Evolutionary conservation across 441 rosid species (phyloP).

Genomic region (Populus hybrid): DNA sequence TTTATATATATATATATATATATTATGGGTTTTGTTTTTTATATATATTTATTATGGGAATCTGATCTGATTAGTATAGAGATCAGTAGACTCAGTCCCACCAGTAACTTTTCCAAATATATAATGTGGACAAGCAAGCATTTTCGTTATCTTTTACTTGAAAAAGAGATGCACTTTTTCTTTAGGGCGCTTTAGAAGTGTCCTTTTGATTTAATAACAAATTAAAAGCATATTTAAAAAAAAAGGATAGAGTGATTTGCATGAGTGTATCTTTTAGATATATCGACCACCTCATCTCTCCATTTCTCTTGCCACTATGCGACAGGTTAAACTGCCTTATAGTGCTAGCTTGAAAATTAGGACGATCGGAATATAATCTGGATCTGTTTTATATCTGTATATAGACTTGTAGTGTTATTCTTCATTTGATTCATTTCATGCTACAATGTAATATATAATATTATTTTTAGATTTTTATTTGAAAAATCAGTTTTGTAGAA

Average conservation of each 20-base stretch:
- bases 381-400: no score
- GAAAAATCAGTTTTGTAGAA: no score
- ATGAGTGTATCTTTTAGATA: neutral
- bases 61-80: conserved; percentile 34
- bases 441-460: neutral
- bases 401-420: no score
- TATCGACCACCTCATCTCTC: neutral
- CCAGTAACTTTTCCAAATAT: conserved; percentile 23
- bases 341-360: no score
- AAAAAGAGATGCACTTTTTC: conserved; percentile 43
- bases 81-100: conserved; percentile 30
- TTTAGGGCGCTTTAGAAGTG: conserved; percentile 52
- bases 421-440: no score
- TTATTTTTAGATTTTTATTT: no score
- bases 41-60: conserved; percentile 40
- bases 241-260: conserved; percentile 1
- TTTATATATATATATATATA: neutral
- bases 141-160: conserved; percentile 39
- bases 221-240: neutral
- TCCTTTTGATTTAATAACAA: conserved; percentile 30
- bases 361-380: no score
- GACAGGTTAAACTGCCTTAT: no score
- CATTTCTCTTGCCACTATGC: neutral
- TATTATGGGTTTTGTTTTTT: neutral
- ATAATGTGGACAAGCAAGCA: conserved; percentile 42